A percentile compares a stretch with the other conserved stretches of the same genome.
phyloP scores from a whole-genome alignment of 176 grass and related monocot genomes.

The Echinochloa phyllopogon region DNA sequence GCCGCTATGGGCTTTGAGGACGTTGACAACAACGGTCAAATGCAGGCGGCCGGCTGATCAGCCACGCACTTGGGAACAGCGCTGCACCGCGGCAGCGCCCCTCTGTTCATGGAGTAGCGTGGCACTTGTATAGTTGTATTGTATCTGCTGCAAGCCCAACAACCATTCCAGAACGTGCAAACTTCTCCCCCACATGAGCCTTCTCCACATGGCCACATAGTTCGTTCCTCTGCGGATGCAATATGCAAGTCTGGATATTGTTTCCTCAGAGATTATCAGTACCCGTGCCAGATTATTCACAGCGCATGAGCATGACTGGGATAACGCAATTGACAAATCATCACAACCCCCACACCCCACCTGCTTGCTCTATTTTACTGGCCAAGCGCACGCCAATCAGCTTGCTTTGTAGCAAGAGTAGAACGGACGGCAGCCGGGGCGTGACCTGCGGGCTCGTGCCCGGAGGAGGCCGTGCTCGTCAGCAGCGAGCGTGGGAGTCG shows the following conservation, averaged over 20 bases:
- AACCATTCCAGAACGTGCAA: not conserved
- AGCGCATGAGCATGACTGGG: not conserved
- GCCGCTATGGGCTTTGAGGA: conserved; percentile 2
- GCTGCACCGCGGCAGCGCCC: not conserved
- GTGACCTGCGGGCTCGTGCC: too few species aligned
- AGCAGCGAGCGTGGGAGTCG: too few species aligned
- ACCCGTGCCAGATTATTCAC: not conserved
- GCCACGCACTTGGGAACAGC: not conserved
- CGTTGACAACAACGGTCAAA: conserved; percentile 4
- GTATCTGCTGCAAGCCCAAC: not conserved
- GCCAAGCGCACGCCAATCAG: not conserved
- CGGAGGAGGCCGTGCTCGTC: too few species aligned
- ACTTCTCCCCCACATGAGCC: not conserved
- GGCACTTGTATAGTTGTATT: not conserved
- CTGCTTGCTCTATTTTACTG: not conserved
- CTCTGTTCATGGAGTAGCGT: not conserved
- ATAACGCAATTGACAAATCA: not conserved
- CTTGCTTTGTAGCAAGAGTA: too few species aligned
- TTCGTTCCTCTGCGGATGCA: not conserved
- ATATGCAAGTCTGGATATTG: not conserved
- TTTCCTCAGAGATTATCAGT: not conserved
- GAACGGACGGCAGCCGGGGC: too few species aligned
- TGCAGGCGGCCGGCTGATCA: not conserved
- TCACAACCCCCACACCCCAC: not conserved
- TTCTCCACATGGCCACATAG: not conserved